Evolutionary conservation across 75 land plant species (phyloP), one percentile per base, ranked within the genome.

Genomic region (Adiantum capillusveneris): DNA sequence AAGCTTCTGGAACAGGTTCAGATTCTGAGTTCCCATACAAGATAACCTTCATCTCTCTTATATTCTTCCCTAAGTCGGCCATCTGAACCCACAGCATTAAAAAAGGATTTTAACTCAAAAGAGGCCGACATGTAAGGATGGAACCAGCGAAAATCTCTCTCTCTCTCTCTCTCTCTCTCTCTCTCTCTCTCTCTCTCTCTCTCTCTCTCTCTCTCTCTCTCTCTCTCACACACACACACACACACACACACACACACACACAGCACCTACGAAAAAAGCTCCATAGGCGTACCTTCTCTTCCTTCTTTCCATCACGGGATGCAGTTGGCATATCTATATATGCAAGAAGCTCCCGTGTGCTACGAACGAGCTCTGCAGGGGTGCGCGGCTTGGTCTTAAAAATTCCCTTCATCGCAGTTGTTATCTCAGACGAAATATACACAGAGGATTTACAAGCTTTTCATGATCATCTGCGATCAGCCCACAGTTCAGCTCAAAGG

Each of bases 381-480:
- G 99, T 86, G 36, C 79, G 69, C 14, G 97, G 84, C 70, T 90
- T 95, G 43, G 87, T 64, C 84, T 95, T 86, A 64, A 95, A 95
- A 20, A 95, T 69, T 0, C 91, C 85, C 81, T 93, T 93, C 98
- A 93, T 93, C 37, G 37, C 3, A 9, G 37, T 9, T 34, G 7
- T 3, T 34, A 9, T 5, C 37, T 34, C 37, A 9, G 7, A 9
- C 3, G 37, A 34, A 34, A 34, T 34, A 9, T 5, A 34, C 37
- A 9, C 37, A 9, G 7, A 34, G 37, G 9, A 9, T 34, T 9
- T 34, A 34, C 37, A 34, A 34, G 37, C 37, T 34, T 34, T 9
- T 9, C 37, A 34, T 34, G n/a, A n/a, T n/a, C n/a, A n/a, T n/a
- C n/a, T n/a, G n/a, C n/a, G n/a, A n/a, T n/a, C n/a, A n/a, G n/a